These are phyloP conservation scores for Colletotrichum sp. DNA, from an alignment of 2,329 filamentous ascomycete genomes.

Conservation along the genomic window DNA sequence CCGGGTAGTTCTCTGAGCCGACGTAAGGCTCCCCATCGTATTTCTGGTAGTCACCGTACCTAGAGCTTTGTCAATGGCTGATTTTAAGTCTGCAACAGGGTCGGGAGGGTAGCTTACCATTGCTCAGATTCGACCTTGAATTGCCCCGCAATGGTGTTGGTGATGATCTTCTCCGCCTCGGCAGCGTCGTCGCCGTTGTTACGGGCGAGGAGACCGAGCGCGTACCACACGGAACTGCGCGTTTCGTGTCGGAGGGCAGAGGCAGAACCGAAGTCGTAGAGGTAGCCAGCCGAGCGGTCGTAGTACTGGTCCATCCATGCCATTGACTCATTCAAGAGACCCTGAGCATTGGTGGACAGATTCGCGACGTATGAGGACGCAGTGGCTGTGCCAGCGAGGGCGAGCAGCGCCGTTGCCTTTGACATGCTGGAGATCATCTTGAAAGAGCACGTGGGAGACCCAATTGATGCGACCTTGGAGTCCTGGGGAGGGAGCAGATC, in stretches of 20 bases:
- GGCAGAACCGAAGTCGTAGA: slow-evolving; percentile 52
- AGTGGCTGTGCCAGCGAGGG: slow-evolving; percentile 2
- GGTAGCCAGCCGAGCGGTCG: slow-evolving; percentile 54
- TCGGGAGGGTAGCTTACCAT: slow-evolving; percentile 49
- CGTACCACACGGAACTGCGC: slow-evolving; percentile 63
- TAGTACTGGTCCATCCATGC: slow-evolving; percentile 60
- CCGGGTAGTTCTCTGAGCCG: slow-evolving; percentile 53
- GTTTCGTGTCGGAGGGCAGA: slow-evolving; percentile 60
- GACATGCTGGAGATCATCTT: slow-evolving; percentile 4
- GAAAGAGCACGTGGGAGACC: background rate
- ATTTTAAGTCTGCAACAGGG: background rate
- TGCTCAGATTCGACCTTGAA: slow-evolving; percentile 55
- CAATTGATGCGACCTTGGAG: background rate
- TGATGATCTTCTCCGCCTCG: slow-evolving; percentile 58
- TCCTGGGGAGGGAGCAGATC: background rate
- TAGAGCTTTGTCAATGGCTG: slow-evolving; percentile 20
- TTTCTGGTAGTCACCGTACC: slow-evolving; percentile 57
- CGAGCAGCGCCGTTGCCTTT: slow-evolving; percentile 5
- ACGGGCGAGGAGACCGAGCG: slow-evolving; percentile 59
- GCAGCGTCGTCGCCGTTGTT: slow-evolving; percentile 53
- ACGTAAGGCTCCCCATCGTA: slow-evolving; percentile 63
- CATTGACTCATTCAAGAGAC: slow-evolving; percentile 56
- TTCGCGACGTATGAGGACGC: slow-evolving; percentile 19
- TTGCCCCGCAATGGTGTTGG: slow-evolving; percentile 57
- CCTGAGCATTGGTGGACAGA: slow-evolving; percentile 33